Conservation (phyloP, 139 green algal species). For the Penium margaritaceum region DNA sequence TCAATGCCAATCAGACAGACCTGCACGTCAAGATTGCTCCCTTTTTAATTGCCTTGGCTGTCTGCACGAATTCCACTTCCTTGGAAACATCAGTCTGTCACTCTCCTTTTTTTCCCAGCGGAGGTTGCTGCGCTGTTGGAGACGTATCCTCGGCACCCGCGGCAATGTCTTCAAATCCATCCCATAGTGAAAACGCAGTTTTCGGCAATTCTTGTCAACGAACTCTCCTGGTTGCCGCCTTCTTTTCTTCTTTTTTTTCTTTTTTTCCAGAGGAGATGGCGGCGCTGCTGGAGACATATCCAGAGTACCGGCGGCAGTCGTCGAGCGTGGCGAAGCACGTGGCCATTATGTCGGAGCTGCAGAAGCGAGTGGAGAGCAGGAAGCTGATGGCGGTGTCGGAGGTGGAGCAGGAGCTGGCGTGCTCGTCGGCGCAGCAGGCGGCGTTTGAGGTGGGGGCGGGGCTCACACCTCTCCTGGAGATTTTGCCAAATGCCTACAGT, state of each 20-base stretch:
- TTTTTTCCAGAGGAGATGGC: slow-evolving; percentile 51
- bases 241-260: too few species aligned
- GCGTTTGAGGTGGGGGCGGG: slow-evolving; percentile 40
- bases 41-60: too few species aligned
- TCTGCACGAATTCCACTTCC: too few species aligned
- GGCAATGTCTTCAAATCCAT: background rate
- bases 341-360: slow-evolving; percentile 44
- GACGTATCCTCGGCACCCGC: too few species aligned
- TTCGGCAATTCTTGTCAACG: background rate
- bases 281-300: slow-evolving; percentile 53
- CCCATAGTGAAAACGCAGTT: background rate
- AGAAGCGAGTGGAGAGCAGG: slow-evolving; percentile 27
- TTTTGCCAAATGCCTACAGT: background rate
- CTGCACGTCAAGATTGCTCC: too few species aligned
- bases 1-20: too few species aligned
- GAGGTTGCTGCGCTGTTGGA: too few species aligned
- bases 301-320: slow-evolving; percentile 48
- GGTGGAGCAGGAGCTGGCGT: slow-evolving; percentile 85
- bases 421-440: slow-evolving; percentile 51
- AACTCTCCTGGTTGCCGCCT: background rate
- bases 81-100: too few species aligned
- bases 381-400: slow-evolving; percentile 55
- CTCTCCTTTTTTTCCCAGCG: too few species aligned
- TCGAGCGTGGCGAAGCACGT: slow-evolving; percentile 54
- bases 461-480: too few species aligned